Conservation (phyloP, 306 rosid genomes). For the Lupinus albus region DNA sequence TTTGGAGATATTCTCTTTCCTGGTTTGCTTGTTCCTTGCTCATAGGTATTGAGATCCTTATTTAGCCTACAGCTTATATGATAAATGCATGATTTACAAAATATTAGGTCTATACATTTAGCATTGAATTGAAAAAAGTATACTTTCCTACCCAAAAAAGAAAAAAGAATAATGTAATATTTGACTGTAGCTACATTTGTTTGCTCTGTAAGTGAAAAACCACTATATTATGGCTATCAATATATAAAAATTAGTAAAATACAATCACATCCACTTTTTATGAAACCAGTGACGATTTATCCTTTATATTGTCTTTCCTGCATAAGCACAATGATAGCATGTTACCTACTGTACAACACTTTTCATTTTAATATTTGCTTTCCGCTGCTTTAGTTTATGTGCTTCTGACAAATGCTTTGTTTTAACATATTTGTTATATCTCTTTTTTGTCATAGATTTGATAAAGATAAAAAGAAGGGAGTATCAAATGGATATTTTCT, state of each 20-base stretch:
- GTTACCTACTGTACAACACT: conserved; percentile 3
- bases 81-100: conserved; percentile 24
- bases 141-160: background rate
- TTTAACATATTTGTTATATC: conserved; percentile 28
- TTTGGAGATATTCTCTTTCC: conserved; percentile 96
- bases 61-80: conserved; percentile 12
- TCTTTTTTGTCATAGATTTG: conserved; percentile 67
- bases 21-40: conserved; percentile 84
- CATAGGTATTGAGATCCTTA: conserved; percentile 58
- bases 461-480: conserved; percentile 74
- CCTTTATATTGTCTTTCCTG: conserved; percentile 7
- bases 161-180: conserved; percentile 3
- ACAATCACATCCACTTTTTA: background rate
- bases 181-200: background rate
- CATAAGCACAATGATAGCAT: conserved; percentile 29
- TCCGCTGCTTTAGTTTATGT: conserved; percentile 18
- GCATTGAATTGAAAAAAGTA: background rate
- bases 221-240: too few species aligned
- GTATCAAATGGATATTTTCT: conserved; percentile 66
- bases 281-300: background rate
- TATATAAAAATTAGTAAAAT: background rate
- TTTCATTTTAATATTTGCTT: conserved; percentile 18
- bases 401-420: conserved; percentile 12
- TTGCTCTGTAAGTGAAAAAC: too few species aligned
- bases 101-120: conserved; percentile 2